Evolutionary conservation across 495 filamentous ascomycete genomes (phyloP).

Genomic region (Hypoxylon crocopeplum): DNA sequence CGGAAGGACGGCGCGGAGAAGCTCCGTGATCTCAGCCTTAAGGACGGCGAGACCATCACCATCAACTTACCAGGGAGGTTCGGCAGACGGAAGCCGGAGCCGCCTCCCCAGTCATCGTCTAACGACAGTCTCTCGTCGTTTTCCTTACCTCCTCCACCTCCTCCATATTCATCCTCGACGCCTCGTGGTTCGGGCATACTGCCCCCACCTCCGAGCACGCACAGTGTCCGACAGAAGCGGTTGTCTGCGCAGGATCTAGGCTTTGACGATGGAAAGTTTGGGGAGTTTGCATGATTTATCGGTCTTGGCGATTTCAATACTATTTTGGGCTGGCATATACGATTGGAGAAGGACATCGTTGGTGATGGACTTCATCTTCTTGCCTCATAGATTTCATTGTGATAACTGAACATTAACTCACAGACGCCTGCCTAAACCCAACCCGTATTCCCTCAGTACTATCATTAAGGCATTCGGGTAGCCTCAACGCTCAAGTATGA

Average conservation of each 20-base stretch:
- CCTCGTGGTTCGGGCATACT: slow-evolving; percentile 46
- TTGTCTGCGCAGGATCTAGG: slow-evolving; percentile 61
- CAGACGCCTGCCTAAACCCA: slow-evolving; percentile 9
- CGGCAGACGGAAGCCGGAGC: slow-evolving; percentile 46
- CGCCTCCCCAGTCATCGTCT: slow-evolving; percentile 25
- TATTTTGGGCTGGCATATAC: too few relatives aligned
- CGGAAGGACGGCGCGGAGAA: slow-evolving; percentile 56
- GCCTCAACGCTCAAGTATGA: too few relatives aligned
- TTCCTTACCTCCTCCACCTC: slow-evolving; percentile 59
- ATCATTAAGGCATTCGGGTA: too few relatives aligned
- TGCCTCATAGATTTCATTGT: too few relatives aligned
- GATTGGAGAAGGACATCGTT: too few relatives aligned
- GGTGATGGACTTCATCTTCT: too few relatives aligned
- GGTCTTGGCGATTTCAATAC: too few relatives aligned
- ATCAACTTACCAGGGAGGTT: slow-evolving; percentile 70
- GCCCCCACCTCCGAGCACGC: slow-evolving; percentile 70
- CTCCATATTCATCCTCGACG: slow-evolving; percentile 33
- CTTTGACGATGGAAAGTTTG: slow-evolving; percentile 72
- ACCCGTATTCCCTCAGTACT: too few relatives aligned
- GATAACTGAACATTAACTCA: too few relatives aligned
- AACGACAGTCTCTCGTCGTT: slow-evolving; percentile 50
- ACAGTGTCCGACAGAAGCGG: slow-evolving; percentile 58
- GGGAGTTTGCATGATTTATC: slow-evolving; percentile 61
- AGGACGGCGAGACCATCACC: slow-evolving; percentile 85
- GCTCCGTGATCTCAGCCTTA: slow-evolving; percentile 77